Base-by-base conservation (phyloP, 805 yeast genomes). In the Hyphopichia homilentoma region DNA sequence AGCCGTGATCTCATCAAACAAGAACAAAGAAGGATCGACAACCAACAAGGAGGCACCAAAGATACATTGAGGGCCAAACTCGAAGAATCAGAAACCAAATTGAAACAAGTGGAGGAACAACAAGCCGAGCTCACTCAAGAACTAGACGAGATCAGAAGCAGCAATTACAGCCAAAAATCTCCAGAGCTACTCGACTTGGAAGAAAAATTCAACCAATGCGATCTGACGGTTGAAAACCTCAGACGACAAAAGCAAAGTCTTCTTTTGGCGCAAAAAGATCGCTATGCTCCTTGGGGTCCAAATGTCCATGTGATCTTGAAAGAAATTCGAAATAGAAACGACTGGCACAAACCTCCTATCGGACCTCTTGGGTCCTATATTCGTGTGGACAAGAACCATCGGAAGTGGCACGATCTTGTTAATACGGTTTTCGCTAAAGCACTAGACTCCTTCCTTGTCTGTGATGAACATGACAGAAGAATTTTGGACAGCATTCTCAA, bases 301-400 rank as follows among this genome's bases (percentile, higher is more conserved):
- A 57, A 61, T 5, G 69, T 78, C 50, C 56, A 55, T 6, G 30
- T 36, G 2, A 48, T 81, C 5, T 44, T 79, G 16, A 41, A 48
- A 3, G 73, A 61, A 4, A 70, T 43, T 14, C 60, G 61, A 9
- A 29, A 34, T 5, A 43, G 33, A n/a, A 29, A 24, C 2, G 33
- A 38, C 6, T 66, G 70, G 67, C 68, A 66, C 12, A 45, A 54
- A 2, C 48, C 48, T 21, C 95, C 95, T 0, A 54, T 81, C 12
- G 97, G 97, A 0, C 98, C 98, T 0, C 41, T 90, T 2, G 96
- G 96, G 1, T 43, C 66, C 3, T 59, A 61, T 38, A 64, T 87
- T 2, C 64, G 73, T 4, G 61, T 90, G 9, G 82, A 77, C 46
- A 52, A 59, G 1, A 78, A 70, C 6, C 75, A 57, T 44, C 57